These are phyloP conservation scores for Uronychia setigera DNA, from an alignment of 73 alveolate genomes.

Conservation along the genomic window DNA sequence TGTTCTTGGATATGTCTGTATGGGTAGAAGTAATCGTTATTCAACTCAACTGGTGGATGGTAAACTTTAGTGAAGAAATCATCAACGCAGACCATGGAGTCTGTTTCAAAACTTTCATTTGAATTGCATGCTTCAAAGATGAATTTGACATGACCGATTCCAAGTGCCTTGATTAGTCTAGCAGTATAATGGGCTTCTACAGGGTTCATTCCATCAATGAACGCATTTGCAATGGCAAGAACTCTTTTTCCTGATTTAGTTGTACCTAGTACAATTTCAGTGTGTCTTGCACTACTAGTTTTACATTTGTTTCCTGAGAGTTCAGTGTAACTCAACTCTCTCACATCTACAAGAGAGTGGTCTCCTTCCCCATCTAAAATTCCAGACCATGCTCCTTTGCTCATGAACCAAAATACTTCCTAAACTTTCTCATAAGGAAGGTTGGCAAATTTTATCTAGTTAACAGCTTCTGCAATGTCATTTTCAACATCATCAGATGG, in stretches of 20 bases:
- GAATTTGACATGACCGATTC: constrained; percentile 7
- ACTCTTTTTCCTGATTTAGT: constrained; percentile 10
- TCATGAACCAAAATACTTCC: constrained; percentile 20
- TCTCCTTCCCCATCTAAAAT: background rate
- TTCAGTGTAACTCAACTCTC: constrained; percentile 2
- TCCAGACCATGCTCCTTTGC: background rate
- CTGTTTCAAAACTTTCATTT: constrained; percentile 1
- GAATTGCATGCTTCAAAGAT: constrained; percentile 15
- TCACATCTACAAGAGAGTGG: constrained; percentile 1
- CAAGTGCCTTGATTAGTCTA: background rate
- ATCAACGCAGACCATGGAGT: background rate
- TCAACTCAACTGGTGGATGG: constrained; percentile 1
- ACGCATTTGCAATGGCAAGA: background rate
- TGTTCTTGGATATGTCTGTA: background rate
- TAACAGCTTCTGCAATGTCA: background rate
- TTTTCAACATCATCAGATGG: background rate
- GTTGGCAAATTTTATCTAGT: background rate
- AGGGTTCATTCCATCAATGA: constrained; percentile 16
- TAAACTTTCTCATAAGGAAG: background rate
- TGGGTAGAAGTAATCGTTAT: constrained; percentile 11
- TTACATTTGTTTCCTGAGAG: background rate
- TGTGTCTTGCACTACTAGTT: constrained; percentile 16
- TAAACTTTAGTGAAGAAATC: constrained; percentile 5
- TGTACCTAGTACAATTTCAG: constrained; percentile 26
- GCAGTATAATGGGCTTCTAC: constrained; percentile 3